Evolutionary conservation across 2,329 filamentous ascomycete genomes (phyloP), one percentile per base, ranked within the genome.

Genomic region (Leptographium lundbergii): DNA sequence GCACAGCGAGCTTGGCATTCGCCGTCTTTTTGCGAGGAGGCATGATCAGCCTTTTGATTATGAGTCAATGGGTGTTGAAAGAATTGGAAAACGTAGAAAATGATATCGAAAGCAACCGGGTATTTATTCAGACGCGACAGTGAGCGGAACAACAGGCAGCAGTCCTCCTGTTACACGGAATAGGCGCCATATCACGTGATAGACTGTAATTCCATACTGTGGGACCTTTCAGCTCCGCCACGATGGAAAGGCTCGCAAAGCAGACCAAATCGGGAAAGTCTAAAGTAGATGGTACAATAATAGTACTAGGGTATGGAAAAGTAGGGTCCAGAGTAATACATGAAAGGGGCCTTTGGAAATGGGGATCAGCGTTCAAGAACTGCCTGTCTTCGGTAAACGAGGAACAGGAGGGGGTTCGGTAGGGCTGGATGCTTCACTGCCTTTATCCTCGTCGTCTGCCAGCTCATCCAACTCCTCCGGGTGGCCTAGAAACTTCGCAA

Each of bases 401-500:
- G 60, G 60, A 24, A 57, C 10, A n/a, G 57, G 39, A 1, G 48
- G 56, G 10, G 52, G 19, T 22, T 27, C 14, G n/a, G 55, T 27
- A 34, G 58, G 29, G 3, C 27, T 57, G 19, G 50, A 60, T 2
- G 61, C 63, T 10, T 67, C 69, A 9, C 67, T 69, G 2, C 71
- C 70, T 0, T 72, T 74, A 3, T 84, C 82, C 0, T 72, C 74
- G 17, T 83, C 81, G 52, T 84, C 83, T 50, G 75, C 78, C 64
- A 79, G 69, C n/a, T 82, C 82, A 55, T 84, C 81, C 54, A 87
- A 67, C 4, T 81, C 76, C 67, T 88, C 85, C 4, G 86, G 84
- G 67, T 89, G 86, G 17, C 90, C 91, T 64, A 99, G 81, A 57
- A 97, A 74, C 68, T 86, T 82, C 67, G 94, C 95, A 60, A 96